Evolutionary conservation across 371 early-diverging fungal species (phyloP).

Genomic region (Lichtheimia ornata): DNA sequence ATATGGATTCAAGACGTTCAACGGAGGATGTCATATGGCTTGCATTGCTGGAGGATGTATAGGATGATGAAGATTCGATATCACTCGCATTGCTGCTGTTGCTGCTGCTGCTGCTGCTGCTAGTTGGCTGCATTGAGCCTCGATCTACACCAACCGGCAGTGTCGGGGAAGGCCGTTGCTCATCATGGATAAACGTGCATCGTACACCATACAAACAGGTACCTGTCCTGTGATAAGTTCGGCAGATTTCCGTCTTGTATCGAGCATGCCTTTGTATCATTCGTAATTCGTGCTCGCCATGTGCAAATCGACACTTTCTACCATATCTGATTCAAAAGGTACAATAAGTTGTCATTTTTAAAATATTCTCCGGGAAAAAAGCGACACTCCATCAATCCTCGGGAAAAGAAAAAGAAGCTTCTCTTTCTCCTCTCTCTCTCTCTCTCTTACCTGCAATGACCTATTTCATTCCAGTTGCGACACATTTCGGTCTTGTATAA

Average conservation of each 20-base stretch:
- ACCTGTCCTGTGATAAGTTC: constrained; percentile 88
- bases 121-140: background rate
- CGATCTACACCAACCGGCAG: background rate
- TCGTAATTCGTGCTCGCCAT: constrained; percentile 80
- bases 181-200: constrained; percentile 94
- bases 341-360: too few relatives aligned
- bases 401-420: background rate
- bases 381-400: background rate
- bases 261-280: constrained; percentile 86
- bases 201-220: constrained; percentile 92
- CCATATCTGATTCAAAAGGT: constrained; percentile 65
- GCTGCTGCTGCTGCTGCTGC: constrained; percentile 9
- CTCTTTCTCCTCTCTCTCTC: background rate
- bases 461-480: constrained; percentile 85
- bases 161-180: constrained; percentile 5
- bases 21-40: too few relatives aligned
- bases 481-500: constrained; percentile 98
- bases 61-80: background rate
- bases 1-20: too few relatives aligned
- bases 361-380: background rate
- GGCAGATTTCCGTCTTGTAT: constrained; percentile 93
- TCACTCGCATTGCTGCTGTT: constrained; percentile 6
- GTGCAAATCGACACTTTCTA: constrained; percentile 96
- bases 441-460: constrained; percentile 73
- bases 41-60: too few relatives aligned